Percentiles rank a stretch among this genome's conserved stretches.
Evolutionary conservation across 768 basidiomycete genomes (phyloP).

Genomic region (Lactarius sp.): DNA sequence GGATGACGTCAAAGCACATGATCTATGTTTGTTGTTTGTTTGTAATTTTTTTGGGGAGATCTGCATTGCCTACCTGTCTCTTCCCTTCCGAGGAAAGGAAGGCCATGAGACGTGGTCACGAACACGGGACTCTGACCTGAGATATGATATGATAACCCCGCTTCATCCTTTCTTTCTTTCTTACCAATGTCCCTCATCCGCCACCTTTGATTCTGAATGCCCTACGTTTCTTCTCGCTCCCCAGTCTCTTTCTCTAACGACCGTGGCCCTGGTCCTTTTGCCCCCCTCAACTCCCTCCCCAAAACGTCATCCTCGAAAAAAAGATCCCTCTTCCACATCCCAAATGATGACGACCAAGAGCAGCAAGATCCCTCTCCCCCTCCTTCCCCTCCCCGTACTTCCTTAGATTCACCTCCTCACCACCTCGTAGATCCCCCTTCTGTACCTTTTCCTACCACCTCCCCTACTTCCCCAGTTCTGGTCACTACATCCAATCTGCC

Average conservation of each 20-base stretch:
- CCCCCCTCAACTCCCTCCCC: slow-evolving; percentile 18
- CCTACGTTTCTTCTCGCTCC: slow-evolving; percentile 25
- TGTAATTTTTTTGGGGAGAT: neutral
- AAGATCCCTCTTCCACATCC: slow-evolving; percentile 25
- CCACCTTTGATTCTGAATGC: slow-evolving; percentile 19
- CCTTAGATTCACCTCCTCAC: neutral
- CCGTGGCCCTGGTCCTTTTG: slow-evolving; percentile 22
- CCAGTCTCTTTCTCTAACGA: slow-evolving; percentile 22
- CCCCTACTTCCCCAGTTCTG: neutral
- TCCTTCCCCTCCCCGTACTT: slow-evolving; percentile 5
- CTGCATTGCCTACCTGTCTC: neutral
- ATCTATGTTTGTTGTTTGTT: neutral
- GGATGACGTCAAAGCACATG: slow-evolving; percentile 12
- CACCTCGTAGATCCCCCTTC: neutral
- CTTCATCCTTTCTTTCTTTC: neutral
- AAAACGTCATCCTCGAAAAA: slow-evolving; percentile 9
- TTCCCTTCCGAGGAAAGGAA: no score
- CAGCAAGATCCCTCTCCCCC: slow-evolving; percentile 22
- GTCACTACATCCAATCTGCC: neutral
- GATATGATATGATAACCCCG: slow-evolving; percentile 23
- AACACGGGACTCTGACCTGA: neutral
- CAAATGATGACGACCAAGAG: slow-evolving; percentile 20
- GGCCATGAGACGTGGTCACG: neutral
- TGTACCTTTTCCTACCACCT: slow-evolving; percentile 14
- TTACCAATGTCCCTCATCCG: slow-evolving; percentile 5